Evolutionary conservation across 2,329 filamentous ascomycete species (phyloP).

Genomic region (Fusarium vanettenii): DNA sequence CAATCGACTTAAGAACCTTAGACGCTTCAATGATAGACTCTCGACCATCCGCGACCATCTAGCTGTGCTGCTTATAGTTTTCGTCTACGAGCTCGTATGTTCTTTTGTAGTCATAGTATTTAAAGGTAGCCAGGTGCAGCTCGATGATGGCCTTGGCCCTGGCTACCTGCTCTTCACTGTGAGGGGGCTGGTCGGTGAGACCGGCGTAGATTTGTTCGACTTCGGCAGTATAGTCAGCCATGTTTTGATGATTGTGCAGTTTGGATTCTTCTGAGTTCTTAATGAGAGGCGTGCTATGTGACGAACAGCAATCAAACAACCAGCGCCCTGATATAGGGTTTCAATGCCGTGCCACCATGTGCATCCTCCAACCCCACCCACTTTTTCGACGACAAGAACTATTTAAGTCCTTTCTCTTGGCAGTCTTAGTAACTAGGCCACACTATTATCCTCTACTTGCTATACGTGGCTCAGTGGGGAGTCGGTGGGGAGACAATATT

Average conservation of each 20-base stretch:
- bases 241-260: background rate
- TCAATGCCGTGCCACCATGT: background rate
- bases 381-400: background rate
- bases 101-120: slow-evolving; percentile 4
- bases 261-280: background rate
- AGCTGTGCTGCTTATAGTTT: slow-evolving; percentile 3
- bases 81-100: slow-evolving; percentile 3
- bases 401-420: background rate
- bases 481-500: slow-evolving; percentile 1
- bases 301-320: background rate
- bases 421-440: background rate
- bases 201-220: slow-evolving; percentile 1
- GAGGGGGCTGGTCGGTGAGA: background rate
- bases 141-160: background rate
- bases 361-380: background rate
- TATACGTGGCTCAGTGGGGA: background rate
- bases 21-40: slow-evolving; percentile 4
- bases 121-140: slow-evolving; percentile 2
- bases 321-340: background rate
- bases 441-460: background rate
- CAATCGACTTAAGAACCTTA: slow-evolving; percentile 5
- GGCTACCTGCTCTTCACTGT: background rate
- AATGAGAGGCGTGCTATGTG: background rate
- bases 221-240: slow-evolving; percentile 3
- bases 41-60: background rate